These are phyloP conservation scores for Bauhinia variegata DNA, from an alignment of 306 rosid species.

Conservation along the genomic window DNA sequence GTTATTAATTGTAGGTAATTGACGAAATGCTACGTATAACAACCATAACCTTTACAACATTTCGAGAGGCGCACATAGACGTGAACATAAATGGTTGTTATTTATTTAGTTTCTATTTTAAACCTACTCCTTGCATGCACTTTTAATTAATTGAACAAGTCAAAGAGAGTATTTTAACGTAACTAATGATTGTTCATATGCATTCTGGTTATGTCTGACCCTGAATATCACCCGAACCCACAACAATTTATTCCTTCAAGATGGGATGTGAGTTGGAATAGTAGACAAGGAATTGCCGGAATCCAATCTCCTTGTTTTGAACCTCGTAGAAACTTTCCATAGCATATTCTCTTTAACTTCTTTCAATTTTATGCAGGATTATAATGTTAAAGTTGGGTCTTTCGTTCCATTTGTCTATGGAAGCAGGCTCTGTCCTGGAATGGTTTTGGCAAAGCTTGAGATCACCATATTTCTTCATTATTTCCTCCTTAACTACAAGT, in stretches of 20 bases:
- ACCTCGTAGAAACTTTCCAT: too few species aligned
- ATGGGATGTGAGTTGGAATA: conserved; percentile 49
- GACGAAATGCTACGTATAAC: conserved; percentile 40
- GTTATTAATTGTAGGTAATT: conserved; percentile 21
- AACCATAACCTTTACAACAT: conserved; percentile 25
- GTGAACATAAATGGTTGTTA: conserved; percentile 37
- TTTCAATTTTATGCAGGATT: too few species aligned
- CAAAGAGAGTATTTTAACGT: neutral
- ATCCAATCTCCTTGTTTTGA: too few species aligned
- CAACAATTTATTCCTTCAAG: conserved; percentile 53
- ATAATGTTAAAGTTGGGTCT: conserved; percentile 37
- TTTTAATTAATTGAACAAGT: neutral
- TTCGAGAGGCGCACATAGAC: conserved; percentile 40
- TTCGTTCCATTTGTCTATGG: conserved; percentile 62
- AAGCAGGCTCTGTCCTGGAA: conserved; percentile 39
- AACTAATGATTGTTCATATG: too few species aligned
- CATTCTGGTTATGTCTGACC: conserved; percentile 46
- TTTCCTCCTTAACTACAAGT: conserved; percentile 60
- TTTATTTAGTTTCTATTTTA: neutral
- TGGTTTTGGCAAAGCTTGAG: conserved; percentile 55
- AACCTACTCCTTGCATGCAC: too few species aligned
- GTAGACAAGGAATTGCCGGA: too few species aligned
- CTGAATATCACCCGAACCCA: conserved; percentile 46
- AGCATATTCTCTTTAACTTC: too few species aligned
- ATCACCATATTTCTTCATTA: conserved; percentile 50